Conservation (phyloP, 768 basidiomycete species). For the Dioszegia crocea region DNA sequence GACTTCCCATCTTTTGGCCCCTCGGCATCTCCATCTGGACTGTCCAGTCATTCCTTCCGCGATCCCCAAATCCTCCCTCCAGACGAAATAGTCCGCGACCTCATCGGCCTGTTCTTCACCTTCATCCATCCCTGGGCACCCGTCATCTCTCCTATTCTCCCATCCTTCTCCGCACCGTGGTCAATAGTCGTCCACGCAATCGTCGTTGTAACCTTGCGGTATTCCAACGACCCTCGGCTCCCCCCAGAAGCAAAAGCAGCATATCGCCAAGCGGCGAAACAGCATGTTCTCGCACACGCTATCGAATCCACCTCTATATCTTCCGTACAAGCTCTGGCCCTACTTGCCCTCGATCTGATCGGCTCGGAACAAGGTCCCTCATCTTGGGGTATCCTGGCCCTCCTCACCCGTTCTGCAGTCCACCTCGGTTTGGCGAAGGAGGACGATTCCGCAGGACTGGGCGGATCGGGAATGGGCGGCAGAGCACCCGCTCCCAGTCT, state of each 20-base stretch:
- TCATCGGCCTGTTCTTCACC: slow-evolving; percentile 41
- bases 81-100: slow-evolving; percentile 45
- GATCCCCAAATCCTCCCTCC: slow-evolving; percentile 42
- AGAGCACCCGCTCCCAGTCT: slow-evolving; percentile 36
- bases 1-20: slow-evolving; percentile 16
- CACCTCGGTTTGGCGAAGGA: slow-evolving; percentile 44
- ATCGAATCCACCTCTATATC: slow-evolving; percentile 47
- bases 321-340: slow-evolving; percentile 47
- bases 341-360: slow-evolving; percentile 49
- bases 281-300: slow-evolving; percentile 46
- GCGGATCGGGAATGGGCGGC: background rate
- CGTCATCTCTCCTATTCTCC: slow-evolving; percentile 36
- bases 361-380: slow-evolving; percentile 48
- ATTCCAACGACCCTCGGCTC: slow-evolving; percentile 40
- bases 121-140: slow-evolving; percentile 48
- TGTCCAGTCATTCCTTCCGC: slow-evolving; percentile 32
- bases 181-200: slow-evolving; percentile 48
- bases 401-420: slow-evolving; percentile 46
- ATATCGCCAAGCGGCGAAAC: slow-evolving; percentile 41
- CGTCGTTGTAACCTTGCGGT: slow-evolving; percentile 43
- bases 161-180: slow-evolving; percentile 36
- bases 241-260: slow-evolving; percentile 15
- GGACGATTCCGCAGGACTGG: slow-evolving; percentile 21
- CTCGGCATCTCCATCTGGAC: slow-evolving; percentile 15
- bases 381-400: slow-evolving; percentile 47